phyloP scores from a whole-genome alignment of 768 basidiomycete species.

The Glaciozyma martinii region DNA sequence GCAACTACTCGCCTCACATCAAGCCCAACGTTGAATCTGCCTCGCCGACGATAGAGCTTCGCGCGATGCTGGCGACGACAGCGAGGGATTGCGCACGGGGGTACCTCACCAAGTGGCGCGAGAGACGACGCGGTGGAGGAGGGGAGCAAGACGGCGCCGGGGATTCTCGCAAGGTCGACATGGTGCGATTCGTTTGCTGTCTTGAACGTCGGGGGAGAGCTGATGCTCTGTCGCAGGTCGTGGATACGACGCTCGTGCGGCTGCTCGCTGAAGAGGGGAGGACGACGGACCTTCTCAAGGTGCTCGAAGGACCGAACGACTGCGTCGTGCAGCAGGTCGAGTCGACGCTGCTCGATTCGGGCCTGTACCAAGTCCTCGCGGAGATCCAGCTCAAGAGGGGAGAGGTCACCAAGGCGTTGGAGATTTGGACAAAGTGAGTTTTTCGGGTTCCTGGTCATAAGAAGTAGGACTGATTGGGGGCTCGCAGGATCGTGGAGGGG shows the following conservation, averaged over 20 bases:
- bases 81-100: slow-evolving; percentile 12
- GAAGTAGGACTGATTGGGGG: background rate
- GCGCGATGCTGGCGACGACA: background rate
- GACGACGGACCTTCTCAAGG: slow-evolving; percentile 16
- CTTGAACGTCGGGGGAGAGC: background rate
- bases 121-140: background rate
- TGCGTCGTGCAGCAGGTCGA: slow-evolving; percentile 17
- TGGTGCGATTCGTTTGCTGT: slow-evolving; percentile 8
- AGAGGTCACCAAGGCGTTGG: slow-evolving; percentile 7
- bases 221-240: slow-evolving; percentile 5
- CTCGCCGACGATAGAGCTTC: slow-evolving; percentile 16
- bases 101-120: slow-evolving; percentile 26
- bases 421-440: slow-evolving; percentile 25
- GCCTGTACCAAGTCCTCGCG: slow-evolving; percentile 19
- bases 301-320: slow-evolving; percentile 27
- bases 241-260: slow-evolving; percentile 25
- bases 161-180: slow-evolving; percentile 30
- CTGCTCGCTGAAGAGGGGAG: slow-evolving; percentile 12
- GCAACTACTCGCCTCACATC: slow-evolving; percentile 34
- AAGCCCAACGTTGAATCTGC: slow-evolving; percentile 27
- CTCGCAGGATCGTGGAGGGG: slow-evolving; percentile 21
- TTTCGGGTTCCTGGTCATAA: background rate
- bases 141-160: background rate
- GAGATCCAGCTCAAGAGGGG: slow-evolving; percentile 7
- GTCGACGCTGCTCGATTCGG: slow-evolving; percentile 1